phyloP scores from a whole-genome alignment of 1,284 basidiomycete genomes.

The Pseudozyma sp. region DNA sequence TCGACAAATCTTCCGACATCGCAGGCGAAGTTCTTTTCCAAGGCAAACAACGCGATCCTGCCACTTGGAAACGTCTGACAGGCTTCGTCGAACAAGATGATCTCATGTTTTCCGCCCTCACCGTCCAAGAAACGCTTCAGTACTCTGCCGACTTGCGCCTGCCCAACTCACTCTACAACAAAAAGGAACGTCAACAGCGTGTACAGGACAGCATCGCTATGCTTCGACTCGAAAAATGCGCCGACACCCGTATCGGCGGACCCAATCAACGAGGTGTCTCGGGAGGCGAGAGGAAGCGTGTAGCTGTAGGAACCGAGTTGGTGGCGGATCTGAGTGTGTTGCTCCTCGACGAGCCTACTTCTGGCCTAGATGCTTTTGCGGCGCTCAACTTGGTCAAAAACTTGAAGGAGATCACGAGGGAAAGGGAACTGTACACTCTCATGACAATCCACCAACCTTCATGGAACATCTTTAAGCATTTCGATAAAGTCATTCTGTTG shows the following conservation, averaged over 20 bases:
- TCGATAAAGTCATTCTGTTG: constrained; percentile 52
- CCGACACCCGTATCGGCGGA: constrained; percentile 48
- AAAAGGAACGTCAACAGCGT: constrained; percentile 42
- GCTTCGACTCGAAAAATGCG: constrained; percentile 52
- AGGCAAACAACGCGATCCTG: constrained; percentile 45
- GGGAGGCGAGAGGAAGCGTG: constrained; percentile 58
- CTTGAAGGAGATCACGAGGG: constrained; percentile 40
- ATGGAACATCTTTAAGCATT: constrained; percentile 54
- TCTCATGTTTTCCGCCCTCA: constrained; percentile 50
- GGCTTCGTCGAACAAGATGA: constrained; percentile 62
- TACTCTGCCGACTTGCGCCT: constrained; percentile 54
- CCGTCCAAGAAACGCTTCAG: constrained; percentile 53
- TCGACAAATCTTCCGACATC: constrained; percentile 48
- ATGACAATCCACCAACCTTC: constrained; percentile 61
- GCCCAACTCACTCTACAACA: constrained; percentile 42
- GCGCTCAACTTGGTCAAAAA: constrained; percentile 51
- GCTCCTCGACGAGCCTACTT: constrained; percentile 57
- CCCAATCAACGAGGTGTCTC: constrained; percentile 52
- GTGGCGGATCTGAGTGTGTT: constrained; percentile 50
- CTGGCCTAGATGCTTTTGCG: constrained; percentile 52
- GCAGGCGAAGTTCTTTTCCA: constrained; percentile 46
- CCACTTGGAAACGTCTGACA: constrained; percentile 54
- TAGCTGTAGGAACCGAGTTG: constrained; percentile 44
- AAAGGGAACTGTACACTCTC: constrained; percentile 43
- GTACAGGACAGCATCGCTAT: constrained; percentile 51